phyloP scores from a whole-genome alignment of 768 basidiomycete genomes.

The Pilatotrama ljubarskyi region DNA sequence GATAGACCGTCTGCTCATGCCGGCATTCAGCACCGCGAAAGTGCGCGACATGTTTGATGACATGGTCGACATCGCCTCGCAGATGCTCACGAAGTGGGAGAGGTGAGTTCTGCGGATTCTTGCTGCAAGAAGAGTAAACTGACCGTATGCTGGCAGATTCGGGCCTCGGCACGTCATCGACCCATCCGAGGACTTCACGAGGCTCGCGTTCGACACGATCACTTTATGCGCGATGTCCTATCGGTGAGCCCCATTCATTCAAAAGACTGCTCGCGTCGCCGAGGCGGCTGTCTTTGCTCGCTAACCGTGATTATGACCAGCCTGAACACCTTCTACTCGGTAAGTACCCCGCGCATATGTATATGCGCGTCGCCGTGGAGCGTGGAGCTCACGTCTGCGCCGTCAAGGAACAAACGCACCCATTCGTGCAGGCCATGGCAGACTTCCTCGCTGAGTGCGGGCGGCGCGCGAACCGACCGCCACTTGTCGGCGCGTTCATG shows the following conservation, averaged over 20 bases:
- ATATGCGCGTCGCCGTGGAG: background rate
- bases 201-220: conserved; percentile 49
- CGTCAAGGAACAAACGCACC: conserved; percentile 35
- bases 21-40: conserved; percentile 42
- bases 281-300: background rate
- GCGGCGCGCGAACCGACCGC: conserved; percentile 36
- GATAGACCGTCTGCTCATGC: conserved; percentile 41
- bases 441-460: conserved; percentile 43
- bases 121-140: background rate
- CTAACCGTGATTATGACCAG: conserved; percentile 22
- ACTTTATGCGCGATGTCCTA: conserved; percentile 46
- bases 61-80: conserved; percentile 47
- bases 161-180: conserved; percentile 44
- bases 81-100: conserved; percentile 47
- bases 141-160: conserved; percentile 34
- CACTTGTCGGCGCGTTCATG: conserved; percentile 39
- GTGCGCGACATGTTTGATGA: conserved; percentile 49
- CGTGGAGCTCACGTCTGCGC: background rate
- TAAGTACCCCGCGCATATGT: conserved; percentile 6
- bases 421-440: conserved; percentile 43
- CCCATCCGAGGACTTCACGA: conserved; percentile 48
- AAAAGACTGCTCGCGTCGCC: too few species aligned
- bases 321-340: conserved; percentile 48
- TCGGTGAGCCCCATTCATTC: conserved; percentile 27
- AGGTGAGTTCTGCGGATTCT: conserved; percentile 26